These are phyloP conservation scores for Podila horticola DNA, from an alignment of 192 early-diverging fungal species.

Conservation along the genomic window DNA sequence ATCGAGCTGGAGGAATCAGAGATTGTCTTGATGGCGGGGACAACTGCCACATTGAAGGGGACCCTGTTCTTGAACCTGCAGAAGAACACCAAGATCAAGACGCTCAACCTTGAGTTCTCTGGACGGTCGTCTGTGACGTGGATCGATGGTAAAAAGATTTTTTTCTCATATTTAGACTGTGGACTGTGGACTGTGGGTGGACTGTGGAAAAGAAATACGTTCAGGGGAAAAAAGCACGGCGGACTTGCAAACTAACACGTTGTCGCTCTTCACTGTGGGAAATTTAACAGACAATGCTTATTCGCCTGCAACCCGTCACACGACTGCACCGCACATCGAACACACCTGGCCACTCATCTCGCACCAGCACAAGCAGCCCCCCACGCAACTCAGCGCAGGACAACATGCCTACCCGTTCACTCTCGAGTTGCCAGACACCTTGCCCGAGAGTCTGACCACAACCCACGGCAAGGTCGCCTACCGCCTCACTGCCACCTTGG, in stretches of 20 bases:
- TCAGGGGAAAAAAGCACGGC: not conserved
- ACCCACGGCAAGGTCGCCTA: slow-evolving; percentile 43
- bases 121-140: slow-evolving; percentile 42
- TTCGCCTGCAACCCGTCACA: slow-evolving; percentile 34
- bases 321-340: slow-evolving; percentile 38
- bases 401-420: slow-evolving; percentile 49
- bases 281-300: slow-evolving; percentile 35
- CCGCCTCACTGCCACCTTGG: slow-evolving; percentile 32
- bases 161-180: too few relatives aligned
- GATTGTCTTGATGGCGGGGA: slow-evolving; percentile 18
- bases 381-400: slow-evolving; percentile 20
- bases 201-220: not conserved
- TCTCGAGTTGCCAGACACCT: slow-evolving; percentile 41
- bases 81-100: slow-evolving; percentile 42
- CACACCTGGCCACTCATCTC: slow-evolving; percentile 36
- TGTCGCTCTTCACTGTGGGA: not conserved
- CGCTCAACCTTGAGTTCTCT: slow-evolving; percentile 38
- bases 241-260: not conserved
- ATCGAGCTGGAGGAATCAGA: slow-evolving; percentile 32
- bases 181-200: too few relatives aligned
- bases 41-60: slow-evolving; percentile 13
- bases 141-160: slow-evolving; percentile 33
- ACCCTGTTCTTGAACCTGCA: slow-evolving; percentile 28
- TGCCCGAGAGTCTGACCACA: slow-evolving; percentile 43
- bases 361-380: slow-evolving; percentile 29